Base-by-base conservation (phyloP, 495 filamentous ascomycete genomes). In the Choiromyces venosus region DNA sequence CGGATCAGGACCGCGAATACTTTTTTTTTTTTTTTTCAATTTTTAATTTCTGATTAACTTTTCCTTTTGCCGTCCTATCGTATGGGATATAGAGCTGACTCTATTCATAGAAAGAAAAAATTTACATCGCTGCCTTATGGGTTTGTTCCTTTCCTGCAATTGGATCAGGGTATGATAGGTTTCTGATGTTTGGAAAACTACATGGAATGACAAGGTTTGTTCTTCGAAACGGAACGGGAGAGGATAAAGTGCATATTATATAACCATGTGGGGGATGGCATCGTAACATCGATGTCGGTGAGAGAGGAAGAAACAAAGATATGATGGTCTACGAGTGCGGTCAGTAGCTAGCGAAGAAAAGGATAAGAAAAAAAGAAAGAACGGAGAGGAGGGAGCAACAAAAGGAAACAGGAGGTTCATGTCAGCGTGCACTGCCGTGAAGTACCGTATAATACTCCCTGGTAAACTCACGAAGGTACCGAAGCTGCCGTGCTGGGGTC, bases 341-440 rank as follows among this genome's bases (percentile, higher is more conserved):
- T 25, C 46, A n/a, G 46, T 52, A 25, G 46, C 46, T n/a, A 25
- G 46, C 46, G n/a, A 29, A 10, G n/a, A 4, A 33, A 16, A 61
- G 12, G 7, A 61, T 16, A 33, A 33, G 9, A 61, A 61, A 25
- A 4, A 29, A n/a, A 21, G 19, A 21, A 29, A 14, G 10, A 33
- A 61, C 29, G 18, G 16, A 61, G 1, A 25, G 25, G 52, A 61
- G 12, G n/a, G 46, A 29, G 46, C 25, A 29, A 61, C 52, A 61
- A 33, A 29, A 61, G 52, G 52, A 61, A 61, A 61, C 52, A 52
- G 46, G 46, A 52, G 46, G 46, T 52, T 52, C 46, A 52, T 46
- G 44, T n/a, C 46, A 61, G 25, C 52, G 52, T 33, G 25, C 52
- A 61, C 52, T 61, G 52, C 52, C 52, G 52, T 33, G 52, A 16